phyloP scores from a whole-genome alignment of 805 yeast genomes.

The Helenozyma baotianmanensis region DNA sequence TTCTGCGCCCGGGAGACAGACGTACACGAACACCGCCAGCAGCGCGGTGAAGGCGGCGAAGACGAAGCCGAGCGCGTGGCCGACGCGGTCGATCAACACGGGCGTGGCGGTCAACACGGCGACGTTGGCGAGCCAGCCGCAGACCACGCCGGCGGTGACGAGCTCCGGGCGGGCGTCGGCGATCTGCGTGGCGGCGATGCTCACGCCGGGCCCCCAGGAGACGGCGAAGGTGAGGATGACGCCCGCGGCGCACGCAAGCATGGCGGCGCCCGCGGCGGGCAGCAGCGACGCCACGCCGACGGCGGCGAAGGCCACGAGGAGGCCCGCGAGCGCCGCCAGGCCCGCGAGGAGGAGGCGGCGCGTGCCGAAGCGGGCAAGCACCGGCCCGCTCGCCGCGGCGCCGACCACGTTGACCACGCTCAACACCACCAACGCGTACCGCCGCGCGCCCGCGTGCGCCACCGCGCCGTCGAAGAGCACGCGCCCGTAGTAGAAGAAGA shows the following conservation, averaged over 20 bases:
- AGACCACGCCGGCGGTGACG: conserved; percentile 16
- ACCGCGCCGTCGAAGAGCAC: conserved; percentile 15
- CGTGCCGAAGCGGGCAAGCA: conserved; percentile 11
- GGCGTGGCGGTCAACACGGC: conserved; percentile 21
- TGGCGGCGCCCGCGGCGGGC: conserved; percentile 1
- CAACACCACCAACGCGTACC: conserved; percentile 14
- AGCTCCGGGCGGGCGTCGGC: conserved; percentile 19
- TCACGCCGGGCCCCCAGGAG: conserved; percentile 32
- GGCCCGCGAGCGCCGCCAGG: conserved; percentile 3
- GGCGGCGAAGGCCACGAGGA: conserved; percentile 4
- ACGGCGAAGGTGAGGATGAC: conserved; percentile 20
- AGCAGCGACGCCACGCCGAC: conserved; percentile 1
- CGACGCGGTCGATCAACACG: conserved; percentile 14
- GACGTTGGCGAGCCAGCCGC: conserved; percentile 22
- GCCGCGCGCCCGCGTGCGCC: background rate
- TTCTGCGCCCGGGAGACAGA: too few relatives aligned
- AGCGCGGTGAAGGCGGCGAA: conserved; percentile 14
- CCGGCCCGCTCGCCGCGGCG: conserved; percentile 13
- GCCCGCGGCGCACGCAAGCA: conserved; percentile 15
- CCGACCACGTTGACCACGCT: conserved; percentile 19
- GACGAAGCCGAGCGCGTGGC: conserved; percentile 17
- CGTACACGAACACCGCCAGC: conserved; percentile 16
- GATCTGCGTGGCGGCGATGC: conserved; percentile 19
- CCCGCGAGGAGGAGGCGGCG: conserved; percentile 11
- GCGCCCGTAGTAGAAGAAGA: conserved; percentile 29